Base-by-base conservation (phyloP, 441 rosid genomes). In the Adansonia grandidieri region DNA sequence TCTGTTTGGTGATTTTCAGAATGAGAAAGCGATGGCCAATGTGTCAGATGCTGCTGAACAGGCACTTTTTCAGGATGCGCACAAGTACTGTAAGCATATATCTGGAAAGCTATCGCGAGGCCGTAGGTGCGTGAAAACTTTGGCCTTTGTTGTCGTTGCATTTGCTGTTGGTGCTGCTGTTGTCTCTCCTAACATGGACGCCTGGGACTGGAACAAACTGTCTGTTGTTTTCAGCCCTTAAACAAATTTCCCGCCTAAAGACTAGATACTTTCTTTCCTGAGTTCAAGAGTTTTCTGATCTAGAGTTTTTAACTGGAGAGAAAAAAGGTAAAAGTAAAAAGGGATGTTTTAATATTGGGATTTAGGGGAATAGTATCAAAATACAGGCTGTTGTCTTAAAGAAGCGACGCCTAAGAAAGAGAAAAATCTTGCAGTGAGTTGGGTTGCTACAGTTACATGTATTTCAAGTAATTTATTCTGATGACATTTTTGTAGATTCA, bases 11-110 rank as follows among this genome's bases (percentile, higher is more conserved):
- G 8, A 51, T 68, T 47, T 24, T 75, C 80, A 94, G 98, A 96
- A 94, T 72, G 96, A 92, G 86, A 85, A 85, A 76, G 94, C 86
- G 65, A 74, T 89, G 73, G 82, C 77, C 9, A 76, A 77, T 44
- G 89, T 77, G 73, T 88, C 87, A 1, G 87, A 86, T 66, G 85
- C 76, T 10, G 80, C 82, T 47, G 80, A 2, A 53, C 85, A 83
- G 5, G 76, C 90, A 22, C 83, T 86, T 53, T 75, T 79, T 82
- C 84, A 64, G 80, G 94, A 88, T 20, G 91, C 94, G 3, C 92
- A 96, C 83, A 90, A 87, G 82, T 86, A 84, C 79, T 91, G 97
- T 84, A 96, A 89, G 75, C 77, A 68, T 66, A 42, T 96, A 44
- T 77, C 79, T 37, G 88, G 90, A 22, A 89, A 80, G 74, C 70